Evolutionary conservation across 495 filamentous ascomycete genomes (phyloP).

Genomic region (Rostrohypoxylon terebratum): DNA sequence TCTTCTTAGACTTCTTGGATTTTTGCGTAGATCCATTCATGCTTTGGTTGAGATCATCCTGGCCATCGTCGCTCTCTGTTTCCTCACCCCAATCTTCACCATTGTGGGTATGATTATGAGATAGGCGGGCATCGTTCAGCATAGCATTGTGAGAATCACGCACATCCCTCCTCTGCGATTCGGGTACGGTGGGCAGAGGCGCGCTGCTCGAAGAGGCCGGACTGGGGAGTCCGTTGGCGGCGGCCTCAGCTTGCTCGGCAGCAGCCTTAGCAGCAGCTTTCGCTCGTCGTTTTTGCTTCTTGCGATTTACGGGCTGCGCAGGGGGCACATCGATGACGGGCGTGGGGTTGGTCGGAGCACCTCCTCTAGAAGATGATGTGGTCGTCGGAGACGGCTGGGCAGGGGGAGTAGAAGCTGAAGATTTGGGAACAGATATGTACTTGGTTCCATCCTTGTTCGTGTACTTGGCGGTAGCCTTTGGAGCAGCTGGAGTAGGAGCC

Average conservation of each 20-base stretch:
- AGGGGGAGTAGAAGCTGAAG: slow-evolving; percentile 62
- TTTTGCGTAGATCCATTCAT: slow-evolving; percentile 49
- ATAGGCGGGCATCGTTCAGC: slow-evolving; percentile 13
- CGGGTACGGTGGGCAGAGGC: slow-evolving; percentile 37
- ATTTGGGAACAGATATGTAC: slow-evolving; percentile 74
- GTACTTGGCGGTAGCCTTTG: slow-evolving; percentile 66
- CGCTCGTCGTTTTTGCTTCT: slow-evolving; percentile 88
- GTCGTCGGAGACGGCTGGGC: slow-evolving; percentile 62
- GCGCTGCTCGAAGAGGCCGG: slow-evolving; percentile 51
- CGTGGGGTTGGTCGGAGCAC: slow-evolving; percentile 45
- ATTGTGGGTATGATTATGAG: slow-evolving; percentile 51
- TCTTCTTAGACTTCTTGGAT: slow-evolving; percentile 73
- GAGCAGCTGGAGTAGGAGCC: slow-evolving; percentile 51
- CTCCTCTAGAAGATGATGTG: slow-evolving; percentile 49
- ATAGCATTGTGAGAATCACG: slow-evolving; percentile 39
- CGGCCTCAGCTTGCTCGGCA: slow-evolving; percentile 54
- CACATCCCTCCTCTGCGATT: slow-evolving; percentile 46
- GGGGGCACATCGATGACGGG: slow-evolving; percentile 40
- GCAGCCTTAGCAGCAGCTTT: slow-evolving; percentile 81
- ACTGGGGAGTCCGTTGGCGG: slow-evolving; percentile 57
- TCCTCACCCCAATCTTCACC: slow-evolving; percentile 62
- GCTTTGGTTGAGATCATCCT: slow-evolving; percentile 38
- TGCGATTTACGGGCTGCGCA: slow-evolving; percentile 76
- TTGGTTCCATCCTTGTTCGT: slow-evolving; percentile 76
- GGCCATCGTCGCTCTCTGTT: slow-evolving; percentile 59